Percentiles rank a stretch among this genome's conserved stretches.
phyloP scores from a whole-genome alignment of 1,139 yeast genomes.

The Taiozyma sp. region DNA sequence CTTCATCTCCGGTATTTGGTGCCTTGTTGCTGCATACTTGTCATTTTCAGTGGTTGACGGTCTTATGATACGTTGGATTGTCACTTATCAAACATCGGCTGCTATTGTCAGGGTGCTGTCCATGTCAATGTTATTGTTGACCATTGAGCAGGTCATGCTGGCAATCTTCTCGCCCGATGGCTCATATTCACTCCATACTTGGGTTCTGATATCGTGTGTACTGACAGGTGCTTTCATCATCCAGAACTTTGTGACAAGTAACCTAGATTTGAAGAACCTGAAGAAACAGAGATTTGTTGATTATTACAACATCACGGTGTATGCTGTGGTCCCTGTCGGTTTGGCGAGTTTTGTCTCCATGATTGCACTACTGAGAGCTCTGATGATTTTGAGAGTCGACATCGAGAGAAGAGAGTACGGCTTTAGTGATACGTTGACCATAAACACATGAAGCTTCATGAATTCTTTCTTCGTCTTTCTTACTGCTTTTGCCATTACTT shows the following conservation, averaged over 20 bases:
- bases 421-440: neutral
- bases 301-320: constrained; percentile 80
- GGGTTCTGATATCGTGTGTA: constrained; percentile 86
- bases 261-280: constrained; percentile 52
- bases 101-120: constrained; percentile 83
- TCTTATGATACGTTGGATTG: constrained; percentile 89
- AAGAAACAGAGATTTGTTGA: constrained; percentile 53
- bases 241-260: constrained; percentile 87
- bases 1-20: constrained; percentile 70
- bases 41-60: constrained; percentile 86
- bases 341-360: constrained; percentile 89
- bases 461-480: neutral
- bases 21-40: constrained; percentile 79
- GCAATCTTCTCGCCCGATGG: constrained; percentile 51
- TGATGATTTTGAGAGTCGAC: constrained; percentile 71
- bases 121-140: constrained; percentile 67
- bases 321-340: constrained; percentile 97
- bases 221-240: constrained; percentile 78
- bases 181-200: constrained; percentile 73
- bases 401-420: constrained; percentile 35
- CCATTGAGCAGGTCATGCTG: constrained; percentile 63
- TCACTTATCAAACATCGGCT: constrained; percentile 81
- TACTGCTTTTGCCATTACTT: neutral
- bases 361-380: constrained; percentile 72
- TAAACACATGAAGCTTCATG: neutral